Conservation (phyloP, 805 yeast genomes). For the Pichia manshurica region DNA sequence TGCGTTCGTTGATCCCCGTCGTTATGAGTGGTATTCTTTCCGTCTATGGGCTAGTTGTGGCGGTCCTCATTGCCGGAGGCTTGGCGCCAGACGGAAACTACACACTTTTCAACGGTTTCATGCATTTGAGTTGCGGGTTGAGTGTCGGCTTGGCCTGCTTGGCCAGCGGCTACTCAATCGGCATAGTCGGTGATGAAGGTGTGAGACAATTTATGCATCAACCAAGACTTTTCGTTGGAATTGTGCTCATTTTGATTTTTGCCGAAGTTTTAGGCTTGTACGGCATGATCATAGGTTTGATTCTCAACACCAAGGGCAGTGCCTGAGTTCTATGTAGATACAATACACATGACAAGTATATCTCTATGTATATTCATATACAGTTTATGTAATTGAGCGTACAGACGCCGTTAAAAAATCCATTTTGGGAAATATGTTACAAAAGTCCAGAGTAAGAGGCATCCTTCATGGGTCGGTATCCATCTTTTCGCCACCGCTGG, state of each 20-base stretch:
- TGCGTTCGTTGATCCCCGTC: constrained; percentile 94
- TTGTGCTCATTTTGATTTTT: constrained; percentile 94
- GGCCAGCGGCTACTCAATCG: constrained; percentile 96
- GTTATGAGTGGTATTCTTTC: constrained; percentile 97
- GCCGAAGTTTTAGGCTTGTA: constrained; percentile 95
- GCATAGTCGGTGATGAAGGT: constrained; percentile 99
- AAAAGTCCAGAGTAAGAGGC: neutral
- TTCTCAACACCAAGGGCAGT: constrained; percentile 83
- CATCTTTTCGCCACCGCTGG: constrained; percentile 34
- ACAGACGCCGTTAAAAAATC: too few species aligned
- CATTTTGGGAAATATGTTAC: neutral
- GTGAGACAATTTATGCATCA: constrained; percentile 97
- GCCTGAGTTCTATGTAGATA: too few species aligned
- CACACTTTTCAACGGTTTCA: constrained; percentile 90
- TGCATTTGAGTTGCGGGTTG: constrained; percentile 95
- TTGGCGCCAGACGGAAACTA: constrained; percentile 73
- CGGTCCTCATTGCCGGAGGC: constrained; percentile 91
- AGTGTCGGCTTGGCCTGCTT: constrained; percentile 95
- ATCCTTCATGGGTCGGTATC: constrained; percentile 20
- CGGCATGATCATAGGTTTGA: constrained; percentile 93
- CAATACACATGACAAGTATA: too few species aligned
- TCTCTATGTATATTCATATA: too few species aligned
- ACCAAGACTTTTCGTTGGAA: constrained; percentile 95
- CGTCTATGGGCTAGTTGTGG: constrained; percentile 94
- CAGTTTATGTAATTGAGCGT: too few species aligned